Evolutionary conservation across 2,329 filamentous ascomycete genomes (phyloP).

Genomic region (Sarocladiaceae sp.): DNA sequence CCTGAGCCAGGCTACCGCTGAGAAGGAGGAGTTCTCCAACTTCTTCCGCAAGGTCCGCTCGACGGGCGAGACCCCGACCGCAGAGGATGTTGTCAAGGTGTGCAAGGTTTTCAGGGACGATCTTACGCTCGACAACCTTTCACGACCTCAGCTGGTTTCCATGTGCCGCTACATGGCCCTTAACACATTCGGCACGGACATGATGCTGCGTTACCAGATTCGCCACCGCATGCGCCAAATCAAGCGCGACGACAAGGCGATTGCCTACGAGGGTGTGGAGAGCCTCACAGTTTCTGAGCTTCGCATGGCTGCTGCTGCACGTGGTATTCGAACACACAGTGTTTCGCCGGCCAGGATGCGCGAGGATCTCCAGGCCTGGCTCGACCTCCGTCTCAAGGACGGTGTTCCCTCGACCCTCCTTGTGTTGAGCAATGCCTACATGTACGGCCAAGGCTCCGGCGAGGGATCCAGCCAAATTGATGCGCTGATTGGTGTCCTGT

Average conservation of each 20-base stretch:
- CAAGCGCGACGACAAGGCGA: constrained; percentile 94
- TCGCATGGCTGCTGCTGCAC: constrained; percentile 84
- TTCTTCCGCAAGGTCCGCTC: constrained; percentile 96
- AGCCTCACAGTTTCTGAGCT: constrained; percentile 89
- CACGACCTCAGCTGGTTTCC: constrained; percentile 87
- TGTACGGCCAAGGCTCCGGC: constrained; percentile 85
- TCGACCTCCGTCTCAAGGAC: constrained; percentile 87
- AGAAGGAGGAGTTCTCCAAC: constrained; percentile 87
- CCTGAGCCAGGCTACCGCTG: constrained; percentile 73
- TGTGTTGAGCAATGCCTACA: constrained; percentile 94
- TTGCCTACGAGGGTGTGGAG: constrained; percentile 88
- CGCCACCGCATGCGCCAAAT: constrained; percentile 98
- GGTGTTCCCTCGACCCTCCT: constrained; percentile 94
- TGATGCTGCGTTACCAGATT: constrained; percentile 95
- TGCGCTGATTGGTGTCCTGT: constrained; percentile 84
- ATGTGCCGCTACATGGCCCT: constrained; percentile 99
- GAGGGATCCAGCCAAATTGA: constrained; percentile 89
- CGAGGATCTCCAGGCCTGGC: constrained; percentile 87
- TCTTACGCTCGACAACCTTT: constrained; percentile 92
- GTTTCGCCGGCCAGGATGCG: constrained; percentile 83
- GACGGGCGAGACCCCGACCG: constrained; percentile 83
- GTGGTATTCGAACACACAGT: constrained; percentile 87
- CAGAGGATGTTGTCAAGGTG: constrained; percentile 92
- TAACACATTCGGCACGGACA: constrained; percentile 93
- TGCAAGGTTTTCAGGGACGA: constrained; percentile 99